phyloP scores from a whole-genome alignment of 2,329 filamentous ascomycete species.

The Aciculosporium take region DNA sequence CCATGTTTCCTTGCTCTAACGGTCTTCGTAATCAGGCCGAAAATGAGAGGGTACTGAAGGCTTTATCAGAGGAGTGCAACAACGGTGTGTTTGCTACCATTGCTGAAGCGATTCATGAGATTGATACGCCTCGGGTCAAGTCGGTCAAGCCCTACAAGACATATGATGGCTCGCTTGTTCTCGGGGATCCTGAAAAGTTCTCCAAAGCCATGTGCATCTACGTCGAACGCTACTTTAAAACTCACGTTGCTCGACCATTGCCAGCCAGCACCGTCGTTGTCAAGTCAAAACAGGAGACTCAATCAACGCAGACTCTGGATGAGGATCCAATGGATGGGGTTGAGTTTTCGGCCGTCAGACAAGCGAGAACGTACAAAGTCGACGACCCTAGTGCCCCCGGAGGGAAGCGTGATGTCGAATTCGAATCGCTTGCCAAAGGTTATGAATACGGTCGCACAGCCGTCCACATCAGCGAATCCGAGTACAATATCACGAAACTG shows the following conservation, averaged over 20 bases:
- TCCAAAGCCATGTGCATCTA: constrained; percentile 66
- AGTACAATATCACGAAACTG: constrained; percentile 77
- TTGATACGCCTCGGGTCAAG: constrained; percentile 67
- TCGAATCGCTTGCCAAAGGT: constrained; percentile 77
- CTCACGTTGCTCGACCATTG: constrained; percentile 59
- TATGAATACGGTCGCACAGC: constrained; percentile 89
- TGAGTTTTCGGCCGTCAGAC: constrained; percentile 57
- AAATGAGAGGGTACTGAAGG: constrained; percentile 57
- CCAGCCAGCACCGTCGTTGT: constrained; percentile 65
- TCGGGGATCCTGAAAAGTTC: constrained; percentile 64
- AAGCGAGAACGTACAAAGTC: constrained; percentile 66
- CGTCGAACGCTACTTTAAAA: constrained; percentile 83
- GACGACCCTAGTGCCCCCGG: constrained; percentile 60
- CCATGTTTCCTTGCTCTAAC: neutral
- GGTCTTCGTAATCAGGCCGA: constrained; percentile 19
- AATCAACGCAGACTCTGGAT: constrained; percentile 36
- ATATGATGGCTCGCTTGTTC: constrained; percentile 65
- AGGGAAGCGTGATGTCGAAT: constrained; percentile 67
- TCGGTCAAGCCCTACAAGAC: constrained; percentile 58
- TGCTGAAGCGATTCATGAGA: constrained; percentile 67
- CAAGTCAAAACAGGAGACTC: constrained; percentile 33
- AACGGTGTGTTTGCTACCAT: constrained; percentile 70
- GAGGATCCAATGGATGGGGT: constrained; percentile 34
- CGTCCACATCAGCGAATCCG: constrained; percentile 75
- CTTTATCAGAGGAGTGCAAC: constrained; percentile 50